phyloP scores from a whole-genome alignment of 2,329 filamentous ascomycete species.

The Neophaeococcomyces mojaviensis region DNA sequence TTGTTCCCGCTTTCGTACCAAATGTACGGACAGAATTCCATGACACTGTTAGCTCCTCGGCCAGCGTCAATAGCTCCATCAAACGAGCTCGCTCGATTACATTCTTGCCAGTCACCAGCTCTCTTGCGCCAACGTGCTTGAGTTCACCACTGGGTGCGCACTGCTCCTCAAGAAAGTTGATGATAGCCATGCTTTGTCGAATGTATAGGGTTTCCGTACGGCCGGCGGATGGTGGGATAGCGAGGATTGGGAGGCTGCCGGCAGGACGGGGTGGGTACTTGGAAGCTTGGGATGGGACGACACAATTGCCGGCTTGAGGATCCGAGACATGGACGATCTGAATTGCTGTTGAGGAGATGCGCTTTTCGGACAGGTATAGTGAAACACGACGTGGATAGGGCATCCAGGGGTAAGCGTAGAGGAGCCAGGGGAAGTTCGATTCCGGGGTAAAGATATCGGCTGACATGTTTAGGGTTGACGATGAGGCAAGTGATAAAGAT shows the following conservation, averaged over 20 bases:
- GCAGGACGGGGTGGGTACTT: neutral
- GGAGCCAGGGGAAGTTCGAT: neutral
- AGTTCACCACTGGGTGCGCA: neutral
- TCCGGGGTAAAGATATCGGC: neutral
- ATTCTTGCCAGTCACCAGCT: neutral
- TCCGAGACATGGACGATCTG: too few relatives aligned
- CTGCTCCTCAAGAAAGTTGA: neutral
- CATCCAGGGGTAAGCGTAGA: constrained; percentile 5
- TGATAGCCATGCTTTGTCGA: neutral
- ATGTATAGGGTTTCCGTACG: neutral
- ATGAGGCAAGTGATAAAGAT: too few relatives aligned
- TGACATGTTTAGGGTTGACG: neutral
- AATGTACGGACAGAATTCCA: neutral
- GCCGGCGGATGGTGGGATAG: neutral
- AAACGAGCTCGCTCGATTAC: neutral
- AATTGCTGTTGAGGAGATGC: too few relatives aligned
- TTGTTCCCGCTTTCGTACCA: neutral
- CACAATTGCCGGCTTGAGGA: neutral
- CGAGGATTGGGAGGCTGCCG: constrained; percentile 4
- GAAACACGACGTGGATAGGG: neutral
- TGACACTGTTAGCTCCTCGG: too few relatives aligned
- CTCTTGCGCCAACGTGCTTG: neutral
- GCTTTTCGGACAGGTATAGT: neutral
- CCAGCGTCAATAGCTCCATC: too few relatives aligned
- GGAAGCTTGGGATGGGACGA: neutral